Evolutionary conservation across 2,329 filamentous ascomycete genomes (phyloP), one percentile per base, ranked within the genome.

Genomic region (Diaporthe caulivora): DNA sequence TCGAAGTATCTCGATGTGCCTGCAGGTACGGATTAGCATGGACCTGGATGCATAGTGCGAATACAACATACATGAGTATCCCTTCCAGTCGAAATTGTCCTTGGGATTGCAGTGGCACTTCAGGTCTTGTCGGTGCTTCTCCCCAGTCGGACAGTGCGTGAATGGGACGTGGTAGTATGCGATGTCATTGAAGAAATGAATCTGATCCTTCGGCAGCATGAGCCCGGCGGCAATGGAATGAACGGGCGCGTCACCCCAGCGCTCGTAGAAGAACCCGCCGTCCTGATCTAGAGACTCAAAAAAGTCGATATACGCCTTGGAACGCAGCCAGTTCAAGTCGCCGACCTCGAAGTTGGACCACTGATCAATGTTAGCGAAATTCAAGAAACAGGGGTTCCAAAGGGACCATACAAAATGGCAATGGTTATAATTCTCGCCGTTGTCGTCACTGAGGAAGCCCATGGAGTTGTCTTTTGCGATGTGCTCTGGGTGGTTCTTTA

Each of bases 321-420:
- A 97, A 77, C 97, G 93, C 71, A 99, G 90, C 95, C 97, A 99
- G 80, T 97, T 90, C 51, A 99, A 89, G 84, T 93, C 97, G 77
- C 96, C 97, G 78, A 99, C 93, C 83, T 99, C 97, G 78, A 99
- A 99, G 87, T 99, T 99, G 80, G 96, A 98, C 97, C 97, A 99
- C 94, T 96, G 74, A 10, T 76, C 60, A 44, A 18, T 10, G 18
- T 65, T 71, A 75, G 74, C 29, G 37, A 17, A 29, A 17, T 51
- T 15, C 31, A 24, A 15, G 9, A 29, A 2, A 9, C 21, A 34
- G 10, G 26, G 18, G 6, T 29, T 9, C 13, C 8, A 18, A 24
- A 24, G 44, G 70, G 21, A 88, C 93, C 84, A n/a, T 89, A 96
- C 94, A 83, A 99, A 98, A 83, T 99, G 97, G 86, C 97, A 99